Evolutionary conservation across 208 protist genomes (phyloP).

Genomic region (Sergeia podlipaevii): DNA sequence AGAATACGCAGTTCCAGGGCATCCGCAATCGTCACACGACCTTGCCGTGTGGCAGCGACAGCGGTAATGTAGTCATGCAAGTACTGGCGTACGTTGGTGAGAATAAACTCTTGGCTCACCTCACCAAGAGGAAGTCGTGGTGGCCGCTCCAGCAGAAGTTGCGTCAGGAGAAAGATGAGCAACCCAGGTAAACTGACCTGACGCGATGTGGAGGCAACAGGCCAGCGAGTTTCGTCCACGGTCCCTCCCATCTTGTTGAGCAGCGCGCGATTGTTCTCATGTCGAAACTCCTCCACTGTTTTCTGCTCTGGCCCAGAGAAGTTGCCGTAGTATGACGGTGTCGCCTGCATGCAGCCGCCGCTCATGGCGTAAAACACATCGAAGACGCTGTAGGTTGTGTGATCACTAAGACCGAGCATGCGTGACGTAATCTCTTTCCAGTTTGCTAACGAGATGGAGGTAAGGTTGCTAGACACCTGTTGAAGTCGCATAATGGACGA

Average conservation of each 20-base stretch:
- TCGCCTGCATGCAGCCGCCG: conserved; percentile 72
- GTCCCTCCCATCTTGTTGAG: conserved; percentile 83
- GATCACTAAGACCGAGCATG: conserved; percentile 57
- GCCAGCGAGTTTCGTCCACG: conserved; percentile 71
- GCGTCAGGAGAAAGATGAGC: conserved; percentile 77
- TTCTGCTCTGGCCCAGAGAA: conserved; percentile 12
- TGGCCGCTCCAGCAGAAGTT: conserved; percentile 77
- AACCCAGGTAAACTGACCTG: conserved; percentile 80
- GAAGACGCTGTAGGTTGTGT: conserved; percentile 74
- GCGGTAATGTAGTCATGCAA: conserved; percentile 85
- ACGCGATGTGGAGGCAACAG: conserved; percentile 50
- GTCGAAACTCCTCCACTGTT: conserved; percentile 67
- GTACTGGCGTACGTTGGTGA: conserved; percentile 71
- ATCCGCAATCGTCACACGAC: conserved; percentile 68
- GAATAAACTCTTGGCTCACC: conserved; percentile 39
- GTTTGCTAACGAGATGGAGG: conserved; percentile 68
- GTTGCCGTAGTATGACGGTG: conserved; percentile 34
- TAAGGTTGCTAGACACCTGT: conserved; percentile 55
- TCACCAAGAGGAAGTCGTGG: conserved; percentile 32
- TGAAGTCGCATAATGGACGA: conserved; percentile 70
- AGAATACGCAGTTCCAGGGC: conserved; percentile 78
- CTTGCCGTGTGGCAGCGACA: conserved; percentile 58
- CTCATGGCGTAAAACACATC: conserved; percentile 86
- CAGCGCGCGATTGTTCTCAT: conserved; percentile 72
- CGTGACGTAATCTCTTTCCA: conserved; percentile 76